Evolutionary conservation across 2,329 filamentous ascomycete genomes (phyloP).

Genomic region (Cordyceps fumosorosea): DNA sequence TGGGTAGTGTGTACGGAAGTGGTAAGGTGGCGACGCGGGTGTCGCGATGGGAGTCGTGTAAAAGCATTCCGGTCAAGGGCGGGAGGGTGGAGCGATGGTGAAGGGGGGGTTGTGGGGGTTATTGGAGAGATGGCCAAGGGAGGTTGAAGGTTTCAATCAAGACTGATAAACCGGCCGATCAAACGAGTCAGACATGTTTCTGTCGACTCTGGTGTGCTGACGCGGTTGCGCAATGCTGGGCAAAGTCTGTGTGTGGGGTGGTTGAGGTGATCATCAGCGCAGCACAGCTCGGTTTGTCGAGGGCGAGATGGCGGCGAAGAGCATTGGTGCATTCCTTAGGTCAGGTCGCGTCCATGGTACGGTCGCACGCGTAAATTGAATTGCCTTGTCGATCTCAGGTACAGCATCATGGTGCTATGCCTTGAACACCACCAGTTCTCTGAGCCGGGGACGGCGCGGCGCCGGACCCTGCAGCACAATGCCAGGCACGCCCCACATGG

Average conservation of each 20-base stretch:
- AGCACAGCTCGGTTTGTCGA: no score
- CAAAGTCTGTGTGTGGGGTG: no score
- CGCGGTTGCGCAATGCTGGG: no score
- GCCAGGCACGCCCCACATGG: not conserved
- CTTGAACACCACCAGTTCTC: not conserved
- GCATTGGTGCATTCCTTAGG: no score
- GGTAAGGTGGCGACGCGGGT: no score
- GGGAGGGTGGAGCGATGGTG: not conserved
- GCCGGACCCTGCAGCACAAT: not conserved
- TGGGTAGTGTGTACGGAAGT: no score
- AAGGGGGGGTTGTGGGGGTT: not conserved
- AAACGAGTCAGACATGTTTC: not conserved
- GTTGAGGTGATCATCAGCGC: no score
- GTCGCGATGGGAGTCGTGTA: not conserved
- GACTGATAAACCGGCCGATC: not conserved
- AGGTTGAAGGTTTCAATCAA: not conserved
- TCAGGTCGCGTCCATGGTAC: no score
- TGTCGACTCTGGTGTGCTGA: no score
- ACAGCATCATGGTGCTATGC: not conserved
- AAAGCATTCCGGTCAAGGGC: slow-evolving; percentile 5
- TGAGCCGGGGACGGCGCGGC: not conserved
- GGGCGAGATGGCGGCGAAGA: no score
- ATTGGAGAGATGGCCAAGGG: not conserved
- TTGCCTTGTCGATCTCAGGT: no score
- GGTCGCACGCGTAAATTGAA: no score